Evolutionary conservation across 441 rosid genomes (phyloP).

Genomic region (Gossypium gossypioides): DNA sequence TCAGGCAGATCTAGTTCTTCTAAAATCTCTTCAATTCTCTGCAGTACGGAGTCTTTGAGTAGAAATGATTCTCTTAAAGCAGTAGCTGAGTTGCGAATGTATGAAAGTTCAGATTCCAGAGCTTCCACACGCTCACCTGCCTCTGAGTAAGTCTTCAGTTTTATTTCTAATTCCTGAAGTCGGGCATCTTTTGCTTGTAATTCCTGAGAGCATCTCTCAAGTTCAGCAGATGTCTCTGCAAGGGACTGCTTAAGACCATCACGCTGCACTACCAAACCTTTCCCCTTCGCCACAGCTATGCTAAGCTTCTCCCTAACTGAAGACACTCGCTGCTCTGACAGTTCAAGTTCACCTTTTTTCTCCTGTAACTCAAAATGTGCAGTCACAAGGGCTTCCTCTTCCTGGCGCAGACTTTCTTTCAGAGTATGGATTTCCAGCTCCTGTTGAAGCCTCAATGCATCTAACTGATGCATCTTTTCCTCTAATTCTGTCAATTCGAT

Average conservation of each 20-base stretch:
- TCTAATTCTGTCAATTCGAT: conserved; percentile 42
- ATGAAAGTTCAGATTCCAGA: conserved; percentile 95
- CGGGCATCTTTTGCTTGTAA: conserved; percentile 64
- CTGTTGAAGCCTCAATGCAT: conserved; percentile 49
- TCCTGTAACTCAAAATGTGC: conserved; percentile 47
- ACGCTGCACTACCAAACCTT: conserved; percentile 83
- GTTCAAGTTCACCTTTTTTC: conserved; percentile 66
- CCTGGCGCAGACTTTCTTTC: conserved; percentile 43
- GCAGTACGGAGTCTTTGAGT: conserved; percentile 93
- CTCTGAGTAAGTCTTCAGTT: conserved; percentile 71
- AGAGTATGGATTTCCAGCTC: conserved; percentile 52
- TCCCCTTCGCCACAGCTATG: conserved; percentile 97
- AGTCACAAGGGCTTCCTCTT: conserved; percentile 50
- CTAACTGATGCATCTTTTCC: conserved; percentile 39
- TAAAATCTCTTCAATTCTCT: conserved; percentile 89
- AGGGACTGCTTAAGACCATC: conserved; percentile 76
- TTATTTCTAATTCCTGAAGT: conserved; percentile 67
- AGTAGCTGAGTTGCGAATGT: conserved; percentile 97
- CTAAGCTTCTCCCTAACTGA: conserved; percentile 92
- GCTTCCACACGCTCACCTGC: conserved; percentile 97
- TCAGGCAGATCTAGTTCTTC: conserved; percentile 95
- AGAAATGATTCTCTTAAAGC: conserved; percentile 96
- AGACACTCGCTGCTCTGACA: conserved; percentile 78
- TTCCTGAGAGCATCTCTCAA: conserved; percentile 79
- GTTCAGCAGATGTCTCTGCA: conserved; percentile 65